phyloP scores from a whole-genome alignment of 2,329 filamentous ascomycete species.

The Fusarium domesticum region DNA sequence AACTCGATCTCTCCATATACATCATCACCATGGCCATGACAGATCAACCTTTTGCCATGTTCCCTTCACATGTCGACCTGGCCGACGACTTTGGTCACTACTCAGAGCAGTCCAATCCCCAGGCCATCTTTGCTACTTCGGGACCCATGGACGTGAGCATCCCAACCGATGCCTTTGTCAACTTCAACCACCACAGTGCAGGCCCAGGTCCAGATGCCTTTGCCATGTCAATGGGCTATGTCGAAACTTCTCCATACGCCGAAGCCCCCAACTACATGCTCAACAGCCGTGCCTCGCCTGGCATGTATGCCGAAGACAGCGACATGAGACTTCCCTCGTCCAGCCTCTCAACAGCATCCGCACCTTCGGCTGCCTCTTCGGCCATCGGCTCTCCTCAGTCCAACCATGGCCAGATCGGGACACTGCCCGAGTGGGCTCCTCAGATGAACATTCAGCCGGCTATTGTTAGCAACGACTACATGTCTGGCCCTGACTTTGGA shows the following conservation, averaged over 20 bases:
- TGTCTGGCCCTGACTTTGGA: conserved; percentile 53
- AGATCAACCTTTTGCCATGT: conserved; percentile 30
- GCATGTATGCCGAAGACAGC: conserved; percentile 49
- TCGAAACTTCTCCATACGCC: conserved; percentile 46
- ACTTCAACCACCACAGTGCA: conserved; percentile 35
- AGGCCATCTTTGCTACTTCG: conserved; percentile 35
- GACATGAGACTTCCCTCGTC: conserved; percentile 53
- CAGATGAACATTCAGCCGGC: conserved; percentile 57
- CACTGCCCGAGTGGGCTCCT: conserved; percentile 57
- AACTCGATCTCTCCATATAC: conserved; percentile 6
- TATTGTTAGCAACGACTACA: conserved; percentile 59
- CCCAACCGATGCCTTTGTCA: conserved; percentile 44
- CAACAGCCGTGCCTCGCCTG: conserved; percentile 46
- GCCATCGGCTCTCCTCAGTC: conserved; percentile 66
- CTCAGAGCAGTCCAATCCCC: conserved; percentile 40
- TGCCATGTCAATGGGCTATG: conserved; percentile 39
- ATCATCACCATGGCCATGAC: conserved; percentile 32
- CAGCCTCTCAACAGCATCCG: conserved; percentile 60
- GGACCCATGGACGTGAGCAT: conserved; percentile 48
- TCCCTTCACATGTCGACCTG: conserved; percentile 30
- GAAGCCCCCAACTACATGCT: conserved; percentile 45
- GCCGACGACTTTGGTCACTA: conserved; percentile 45
- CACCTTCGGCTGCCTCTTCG: conserved; percentile 62
- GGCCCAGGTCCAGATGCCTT: conserved; percentile 37
- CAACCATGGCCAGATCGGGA: conserved; percentile 54